Base-by-base conservation (phyloP, 1,284 basidiomycete species). In the Retiboletus flavoniger region DNA sequence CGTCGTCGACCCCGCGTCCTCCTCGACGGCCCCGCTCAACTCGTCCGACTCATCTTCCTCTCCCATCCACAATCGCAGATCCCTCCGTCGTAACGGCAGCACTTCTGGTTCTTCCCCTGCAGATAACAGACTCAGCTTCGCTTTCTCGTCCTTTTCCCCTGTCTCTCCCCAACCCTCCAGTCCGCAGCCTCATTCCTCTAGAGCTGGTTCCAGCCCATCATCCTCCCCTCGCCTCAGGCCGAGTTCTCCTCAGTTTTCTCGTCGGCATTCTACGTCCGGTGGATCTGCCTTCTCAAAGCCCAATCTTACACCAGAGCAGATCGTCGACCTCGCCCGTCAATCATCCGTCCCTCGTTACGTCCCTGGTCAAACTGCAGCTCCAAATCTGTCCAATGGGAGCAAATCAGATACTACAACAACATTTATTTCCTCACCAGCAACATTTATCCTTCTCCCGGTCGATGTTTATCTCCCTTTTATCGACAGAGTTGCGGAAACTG, bases 391-490 rank as follows among this genome's bases (percentile, higher is more conserved):
- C 38, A 52, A 63, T 24, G 55, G 60, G 13, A 48, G 34, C 39
- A 41, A 40, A 44, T 24, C 36, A 34, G 41, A 45, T 47, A 7
- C 49, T 26, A 47, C 31, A 39, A 42, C 19, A 40, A 51, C 40
- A 14, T 48, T 51, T 29, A 48, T 48, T 57, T 21, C 65, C 57
- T 60, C 70, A 1, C 79, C 78, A 4, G 79, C 80, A 6, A 81
- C 80, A 0, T 91, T 91, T 66, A 89, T 84, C 2, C 80, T 82
- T 1, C 76, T 92, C 2, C 84, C 87, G 2, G 78, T 81, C 31
- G 81, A 85, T 50, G 79, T 90, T 44, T 85, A 80, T 61, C 79
- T 91, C 17, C 89, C 89, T 3, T 92, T 91, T 71, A 75, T 91
- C 56, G 83, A 91, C 60, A 81, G 89, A 19, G 78, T 87, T 0